Evolutionary conservation across 768 basidiomycete genomes (phyloP), one percentile per base, ranked within the genome.

Genomic region (Hygrocybe coccinea): DNA sequence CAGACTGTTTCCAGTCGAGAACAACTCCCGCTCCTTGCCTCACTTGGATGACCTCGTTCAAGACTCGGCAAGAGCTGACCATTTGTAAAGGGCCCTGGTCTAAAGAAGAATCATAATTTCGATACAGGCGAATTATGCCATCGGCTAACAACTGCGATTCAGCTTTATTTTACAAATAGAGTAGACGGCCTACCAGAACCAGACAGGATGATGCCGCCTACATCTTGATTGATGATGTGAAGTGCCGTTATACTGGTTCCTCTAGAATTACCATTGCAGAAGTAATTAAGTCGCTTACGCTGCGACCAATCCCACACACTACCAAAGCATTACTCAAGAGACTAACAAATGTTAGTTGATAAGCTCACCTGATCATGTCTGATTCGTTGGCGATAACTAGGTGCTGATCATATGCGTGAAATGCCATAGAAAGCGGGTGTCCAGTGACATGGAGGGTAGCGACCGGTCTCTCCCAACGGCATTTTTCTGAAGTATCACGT

Each of bases 221-320:
- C 88, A 55, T 97, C 93, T 71, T 99, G 91, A 67, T 99, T 97
- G 69, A 98, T 91, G 65, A 97, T 86, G 53, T 92, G 84, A 19
- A 97, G 72, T 2, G 89, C 86, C 0, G 97, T 95, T 55, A 97
- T 89, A 53, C 82, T 86, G 3, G 87, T 89, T 35, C 88, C 88
- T 54, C 74, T 76, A 1, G 87, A 81, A 66, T 95, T 94, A 46
- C 91, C 92, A 62, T 98, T 97, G 64, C 82, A 87, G 74, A 97
- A 98, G 54, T 83, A 79, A 57, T 85, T 87, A 54, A 98, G 65
- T 24, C 85, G 82, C 62, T 83, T 85, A 50, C 85, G 82, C 50
- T 81, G 81, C 49, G 89, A 83, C 95, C 95, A 98, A 64, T 99
- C 94, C 85, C 90, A 97, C 12, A 98, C 86, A 59, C 95, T 97